Conservation (phyloP, 2,329 filamentous ascomycete species). For the Sporothrix brunneoviolacea region DNA sequence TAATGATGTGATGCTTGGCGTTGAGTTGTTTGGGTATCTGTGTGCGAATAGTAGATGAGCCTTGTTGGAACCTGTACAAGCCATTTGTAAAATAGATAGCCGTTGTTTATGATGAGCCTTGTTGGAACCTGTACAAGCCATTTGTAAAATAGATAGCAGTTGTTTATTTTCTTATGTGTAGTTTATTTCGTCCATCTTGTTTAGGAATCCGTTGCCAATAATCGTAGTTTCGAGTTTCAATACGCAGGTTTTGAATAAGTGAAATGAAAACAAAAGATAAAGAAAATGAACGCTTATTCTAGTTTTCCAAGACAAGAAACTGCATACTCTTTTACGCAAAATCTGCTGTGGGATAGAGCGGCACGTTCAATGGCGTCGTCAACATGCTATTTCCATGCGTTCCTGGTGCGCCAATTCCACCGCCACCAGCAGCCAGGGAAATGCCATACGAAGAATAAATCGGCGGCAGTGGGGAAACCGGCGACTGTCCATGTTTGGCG, state of each 20-base stretch:
- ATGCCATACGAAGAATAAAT: constrained; percentile 1
- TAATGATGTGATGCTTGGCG: neutral
- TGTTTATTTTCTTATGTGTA: no score
- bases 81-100: no score
- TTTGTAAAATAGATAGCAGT: no score
- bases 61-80: no score
- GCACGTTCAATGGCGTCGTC: neutral
- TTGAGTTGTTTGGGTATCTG: neutral
- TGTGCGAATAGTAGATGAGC: neutral
- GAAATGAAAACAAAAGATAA: neutral
- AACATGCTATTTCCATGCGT: neutral
- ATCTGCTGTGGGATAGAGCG: constrained; percentile 5
- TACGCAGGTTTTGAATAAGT: no score
- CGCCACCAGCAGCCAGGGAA: neutral
- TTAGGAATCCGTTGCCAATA: no score
- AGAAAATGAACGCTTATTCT: no score
- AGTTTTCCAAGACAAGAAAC: neutral
- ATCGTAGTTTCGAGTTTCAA: no score
- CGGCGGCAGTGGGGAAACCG: neutral
- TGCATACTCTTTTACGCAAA: neutral
- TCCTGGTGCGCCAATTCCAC: neutral
- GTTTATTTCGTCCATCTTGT: neutral
- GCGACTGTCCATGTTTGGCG: neutral
- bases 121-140: no score
- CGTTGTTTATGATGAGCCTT: no score